Evolutionary conservation across 495 filamentous ascomycete species (phyloP).

Genomic region (Aspergillus bridgeri): DNA sequence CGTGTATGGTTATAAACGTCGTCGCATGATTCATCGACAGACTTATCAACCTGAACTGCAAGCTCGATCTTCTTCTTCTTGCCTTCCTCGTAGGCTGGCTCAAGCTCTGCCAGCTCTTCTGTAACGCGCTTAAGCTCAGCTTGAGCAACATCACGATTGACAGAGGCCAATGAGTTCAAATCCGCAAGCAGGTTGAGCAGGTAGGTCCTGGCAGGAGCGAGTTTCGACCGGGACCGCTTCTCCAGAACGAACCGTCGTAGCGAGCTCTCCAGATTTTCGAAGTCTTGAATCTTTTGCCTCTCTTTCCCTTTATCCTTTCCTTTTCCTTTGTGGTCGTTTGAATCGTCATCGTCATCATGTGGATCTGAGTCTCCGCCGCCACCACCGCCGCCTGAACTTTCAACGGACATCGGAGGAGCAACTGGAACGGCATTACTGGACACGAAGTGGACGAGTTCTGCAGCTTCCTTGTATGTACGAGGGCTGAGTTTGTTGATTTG

Average conservation of each 20-base stretch:
- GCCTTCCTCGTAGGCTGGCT: slow-evolving; percentile 79
- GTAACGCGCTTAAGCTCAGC: slow-evolving; percentile 81
- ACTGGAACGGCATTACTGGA: slow-evolving; percentile 92
- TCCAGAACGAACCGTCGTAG: slow-evolving; percentile 92
- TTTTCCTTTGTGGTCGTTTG: slow-evolving; percentile 42
- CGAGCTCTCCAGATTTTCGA: slow-evolving; percentile 82
- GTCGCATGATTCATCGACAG: slow-evolving; percentile 78
- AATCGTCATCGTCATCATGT: slow-evolving; percentile 53
- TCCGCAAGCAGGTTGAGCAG: slow-evolving; percentile 91
- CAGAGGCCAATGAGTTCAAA: slow-evolving; percentile 72
- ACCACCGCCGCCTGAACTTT: slow-evolving; percentile 49
- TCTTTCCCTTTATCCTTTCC: slow-evolving; percentile 89
- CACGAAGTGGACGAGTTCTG: slow-evolving; percentile 94
- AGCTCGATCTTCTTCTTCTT: slow-evolving; percentile 79
- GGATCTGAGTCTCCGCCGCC: slow-evolving; percentile 54
- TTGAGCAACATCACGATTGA: slow-evolving; percentile 84
- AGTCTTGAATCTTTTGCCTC: slow-evolving; percentile 80
- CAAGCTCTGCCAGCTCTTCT: slow-evolving; percentile 74
- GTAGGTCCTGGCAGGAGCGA: slow-evolving; percentile 94
- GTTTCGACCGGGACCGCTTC: slow-evolving; percentile 89
- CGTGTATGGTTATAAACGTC: slow-evolving; percentile 83
- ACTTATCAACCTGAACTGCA: slow-evolving; percentile 73
- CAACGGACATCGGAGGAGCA: slow-evolving; percentile 48
- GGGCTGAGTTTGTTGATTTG: slow-evolving; percentile 83
- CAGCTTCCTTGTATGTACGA: slow-evolving; percentile 85